A percentile compares a stretch with the other conserved stretches of the same genome.
These are phyloP conservation scores for Xylariales sp. DNA, from an alignment of 2,329 filamentous ascomycete genomes.

Conservation along the genomic window DNA sequence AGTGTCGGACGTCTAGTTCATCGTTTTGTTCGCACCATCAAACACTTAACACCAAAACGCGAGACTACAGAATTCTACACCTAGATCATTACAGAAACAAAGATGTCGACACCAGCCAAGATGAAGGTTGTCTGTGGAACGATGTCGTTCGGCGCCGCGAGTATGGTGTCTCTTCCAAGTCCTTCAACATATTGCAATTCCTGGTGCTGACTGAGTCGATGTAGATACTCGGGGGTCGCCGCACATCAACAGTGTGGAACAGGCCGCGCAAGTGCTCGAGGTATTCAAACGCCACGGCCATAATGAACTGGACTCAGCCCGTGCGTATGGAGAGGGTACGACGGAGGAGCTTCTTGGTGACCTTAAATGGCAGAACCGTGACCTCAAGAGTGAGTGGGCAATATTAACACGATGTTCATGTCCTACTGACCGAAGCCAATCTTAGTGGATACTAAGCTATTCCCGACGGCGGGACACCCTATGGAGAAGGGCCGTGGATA, in stretches of 20 bases:
- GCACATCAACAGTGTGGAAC: constrained; percentile 35
- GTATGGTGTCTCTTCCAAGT: neutral
- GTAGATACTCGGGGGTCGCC: constrained; percentile 27
- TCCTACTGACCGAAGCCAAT: neutral
- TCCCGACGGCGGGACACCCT: constrained; percentile 19
- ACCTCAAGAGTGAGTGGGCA: constrained; percentile 43
- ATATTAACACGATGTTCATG: too few relatives aligned
- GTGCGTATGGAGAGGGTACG: constrained; percentile 71
- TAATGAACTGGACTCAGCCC: constrained; percentile 73
- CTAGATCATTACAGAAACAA: neutral
- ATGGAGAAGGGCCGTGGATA: constrained; percentile 18
- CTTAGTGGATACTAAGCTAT: constrained; percentile 56
- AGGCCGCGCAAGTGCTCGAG: constrained; percentile 65
- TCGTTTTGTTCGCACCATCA: neutral
- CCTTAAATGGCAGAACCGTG: constrained; percentile 53
- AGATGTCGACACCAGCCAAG: constrained; percentile 21
- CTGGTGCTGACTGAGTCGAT: constrained; percentile 2
- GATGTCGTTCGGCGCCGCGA: constrained; percentile 32
- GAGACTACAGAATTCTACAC: too few relatives aligned
- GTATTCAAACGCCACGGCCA: constrained; percentile 74
- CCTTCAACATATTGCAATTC: neutral
- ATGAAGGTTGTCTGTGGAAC: constrained; percentile 37
- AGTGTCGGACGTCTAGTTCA: neutral
- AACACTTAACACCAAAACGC: neutral
- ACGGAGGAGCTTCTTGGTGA: constrained; percentile 66